Conservation (phyloP, 352 stramenopile species). For the Peronospora belbahrii region DNA sequence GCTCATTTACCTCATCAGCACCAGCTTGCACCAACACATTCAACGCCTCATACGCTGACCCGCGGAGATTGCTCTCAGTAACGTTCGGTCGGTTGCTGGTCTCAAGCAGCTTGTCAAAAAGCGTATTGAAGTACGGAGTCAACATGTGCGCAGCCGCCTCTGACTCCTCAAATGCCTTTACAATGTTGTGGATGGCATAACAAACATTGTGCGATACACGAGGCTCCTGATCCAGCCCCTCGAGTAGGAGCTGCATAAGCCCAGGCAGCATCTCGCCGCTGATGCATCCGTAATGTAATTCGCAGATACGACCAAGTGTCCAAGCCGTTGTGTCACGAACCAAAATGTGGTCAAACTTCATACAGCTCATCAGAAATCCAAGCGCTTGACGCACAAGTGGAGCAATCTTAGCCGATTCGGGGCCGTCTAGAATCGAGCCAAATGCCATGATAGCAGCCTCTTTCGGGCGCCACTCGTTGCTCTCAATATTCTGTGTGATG, state of each 20-base stretch:
- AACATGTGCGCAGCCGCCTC: slow-evolving; percentile 79
- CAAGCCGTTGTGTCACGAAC: slow-evolving; percentile 96
- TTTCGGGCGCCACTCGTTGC: slow-evolving; percentile 90
- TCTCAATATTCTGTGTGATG: slow-evolving; percentile 92
- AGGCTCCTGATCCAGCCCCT: slow-evolving; percentile 80
- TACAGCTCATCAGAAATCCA: slow-evolving; percentile 88
- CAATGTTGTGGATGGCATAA: slow-evolving; percentile 95
- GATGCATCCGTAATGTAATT: slow-evolving; percentile 89
- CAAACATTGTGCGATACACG: slow-evolving; percentile 92
- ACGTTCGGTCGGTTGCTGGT: slow-evolving; percentile 86
- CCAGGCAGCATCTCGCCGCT: slow-evolving; percentile 84
- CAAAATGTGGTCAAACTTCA: slow-evolving; percentile 87
- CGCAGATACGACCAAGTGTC: slow-evolving; percentile 93
- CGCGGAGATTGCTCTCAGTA: slow-evolving; percentile 86
- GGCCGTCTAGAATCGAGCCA: slow-evolving; percentile 92
- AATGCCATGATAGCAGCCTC: slow-evolving; percentile 97
- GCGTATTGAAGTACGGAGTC: slow-evolving; percentile 83
- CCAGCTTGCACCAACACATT: slow-evolving; percentile 90
- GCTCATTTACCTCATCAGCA: slow-evolving; percentile 60
- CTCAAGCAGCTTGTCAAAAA: slow-evolving; percentile 91
- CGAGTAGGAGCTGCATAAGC: slow-evolving; percentile 83
- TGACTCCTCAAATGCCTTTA: slow-evolving; percentile 87
- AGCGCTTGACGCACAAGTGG: slow-evolving; percentile 90
- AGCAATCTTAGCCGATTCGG: slow-evolving; percentile 86
- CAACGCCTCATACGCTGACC: slow-evolving; percentile 90